Evolutionary conservation across 192 early-diverging fungal genomes (phyloP).

Genomic region (Umbelopsis ramanniana): DNA sequence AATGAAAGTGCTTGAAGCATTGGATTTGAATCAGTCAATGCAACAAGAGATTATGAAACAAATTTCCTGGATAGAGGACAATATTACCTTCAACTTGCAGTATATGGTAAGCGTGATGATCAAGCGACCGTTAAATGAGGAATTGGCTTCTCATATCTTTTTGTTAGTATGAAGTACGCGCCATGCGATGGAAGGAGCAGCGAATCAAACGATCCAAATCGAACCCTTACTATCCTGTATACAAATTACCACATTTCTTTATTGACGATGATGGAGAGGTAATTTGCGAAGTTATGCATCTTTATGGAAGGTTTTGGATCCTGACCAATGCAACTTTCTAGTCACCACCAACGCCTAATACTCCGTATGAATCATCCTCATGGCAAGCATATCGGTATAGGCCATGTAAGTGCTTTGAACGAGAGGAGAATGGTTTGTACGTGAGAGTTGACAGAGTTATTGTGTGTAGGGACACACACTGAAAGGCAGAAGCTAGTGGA

Average conservation of each 20-base stretch:
- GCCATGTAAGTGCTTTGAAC: background rate
- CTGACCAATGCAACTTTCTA: background rate
- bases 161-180: background rate
- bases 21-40: constrained; percentile 9
- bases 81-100: background rate
- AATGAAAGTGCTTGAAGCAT: constrained; percentile 15
- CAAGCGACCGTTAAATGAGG: too few species aligned
- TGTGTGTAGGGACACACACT: constrained; percentile 13
- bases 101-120: background rate
- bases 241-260: background rate
- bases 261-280: background rate
- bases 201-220: background rate
- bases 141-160: background rate
- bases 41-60: constrained; percentile 19
- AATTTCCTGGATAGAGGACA: constrained; percentile 12
- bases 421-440: too few species aligned
- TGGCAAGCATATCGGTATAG: constrained; percentile 8
- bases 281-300: background rate
- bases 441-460: background rate
- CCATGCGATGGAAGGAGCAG: constrained; percentile 18
- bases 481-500: constrained; percentile 21
- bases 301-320: background rate
- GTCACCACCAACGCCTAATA: background rate
- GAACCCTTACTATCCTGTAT: too few species aligned
- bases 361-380: background rate